Base-by-base conservation (phyloP, 2,329 filamentous ascomycete species). In the Penicillium sp. region DNA sequence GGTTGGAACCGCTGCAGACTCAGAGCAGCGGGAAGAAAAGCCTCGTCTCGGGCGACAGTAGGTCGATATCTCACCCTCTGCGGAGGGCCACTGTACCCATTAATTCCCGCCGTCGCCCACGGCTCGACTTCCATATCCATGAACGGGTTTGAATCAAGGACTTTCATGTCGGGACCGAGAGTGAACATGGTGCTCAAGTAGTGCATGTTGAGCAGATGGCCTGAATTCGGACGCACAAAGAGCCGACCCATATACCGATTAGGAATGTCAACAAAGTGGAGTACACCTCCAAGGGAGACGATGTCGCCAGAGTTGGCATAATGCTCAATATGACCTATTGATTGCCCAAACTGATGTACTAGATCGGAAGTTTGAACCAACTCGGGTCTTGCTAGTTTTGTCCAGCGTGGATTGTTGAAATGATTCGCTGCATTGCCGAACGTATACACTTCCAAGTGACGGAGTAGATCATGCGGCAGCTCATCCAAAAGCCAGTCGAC, bases 341-440 rank as follows among this genome's bases (percentile, higher is more conserved):
- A 58, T 4, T 55, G 52, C 7, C 40, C 52, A 45, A 40, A 50
- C 27, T 54, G 40, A 32, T 27, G 40, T 13, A 29, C n/a, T 6
- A 27, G 5, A 21, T 45, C 52, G 11, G 31, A 14, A 4, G 40
- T 51, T 48, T 43, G n/a, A 18, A 44, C 43, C 4, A 0, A 72
- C 71, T 10, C 68, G 64, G 52, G 72, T 63, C 11, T 71, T 69
- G n/a, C 68, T 54, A 0, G 75, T 63, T 54, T 45, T 82, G 24
- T 80, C 60, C 84, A 81, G 0, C 31, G 54, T 5, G 89, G 90
- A 59, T 91, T 91, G 71, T 92, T 92, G 77, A 91, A 92, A 70
- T 92, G 89, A 64, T 91, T 91, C 0, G 90, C 87, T 0, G 89
- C 89, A 54, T 85, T 88, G 27, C 88, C 90, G 68, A 93, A 93